Evolutionary conservation across 352 stramenopile genomes (phyloP), one percentile per base, ranked within the genome.

Genomic region (Globisporangium lucens): DNA sequence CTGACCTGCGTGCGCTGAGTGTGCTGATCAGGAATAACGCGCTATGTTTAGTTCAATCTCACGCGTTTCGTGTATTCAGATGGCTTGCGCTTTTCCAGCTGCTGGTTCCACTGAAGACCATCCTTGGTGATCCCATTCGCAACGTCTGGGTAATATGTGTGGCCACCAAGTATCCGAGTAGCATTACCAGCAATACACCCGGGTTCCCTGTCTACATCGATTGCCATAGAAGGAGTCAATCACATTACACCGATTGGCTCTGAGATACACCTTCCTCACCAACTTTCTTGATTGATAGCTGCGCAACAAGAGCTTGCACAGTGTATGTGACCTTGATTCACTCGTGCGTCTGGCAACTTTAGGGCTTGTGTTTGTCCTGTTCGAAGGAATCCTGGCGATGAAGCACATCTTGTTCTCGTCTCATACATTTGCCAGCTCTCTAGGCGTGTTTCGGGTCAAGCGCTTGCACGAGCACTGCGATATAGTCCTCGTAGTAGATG

Each of bases 401-500:
- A 51, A 51, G 43, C 15, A 9, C 6, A 7, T n/a, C 22, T n/a
- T 7, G 1, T n/a, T 8, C 41, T 51, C 43, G 7, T 49, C 22
- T 51, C 43, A 51, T 51, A 24, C 4, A 4, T 4, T 51, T 9
- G 43, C 17, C 43, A 51, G 43, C 17, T 49, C 43, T 13, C 20
- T 55, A 69, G 47, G 33, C 35, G 6, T 56, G 56, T 62, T 83
- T 89, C 10, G 74, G 71, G 33, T 89, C 73, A 6, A 83, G 65
- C 15, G 89, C 82, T 41, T 87, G 79, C 24, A 74, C 82, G 43
- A 96, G 71, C 63, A 93, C 68, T 17, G 89, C 87, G 56, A 97
- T 95, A 73, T 96, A 97, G 70, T 97, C 91, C 76, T 97, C 91
- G 65, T 96, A 97, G 77, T 97, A 97, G 56, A 97, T 93, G 38